Evolutionary conservation across 495 filamentous ascomycete species (phyloP), one percentile per base, ranked within the genome.

Genomic region (Penicillium samsonianum): DNA sequence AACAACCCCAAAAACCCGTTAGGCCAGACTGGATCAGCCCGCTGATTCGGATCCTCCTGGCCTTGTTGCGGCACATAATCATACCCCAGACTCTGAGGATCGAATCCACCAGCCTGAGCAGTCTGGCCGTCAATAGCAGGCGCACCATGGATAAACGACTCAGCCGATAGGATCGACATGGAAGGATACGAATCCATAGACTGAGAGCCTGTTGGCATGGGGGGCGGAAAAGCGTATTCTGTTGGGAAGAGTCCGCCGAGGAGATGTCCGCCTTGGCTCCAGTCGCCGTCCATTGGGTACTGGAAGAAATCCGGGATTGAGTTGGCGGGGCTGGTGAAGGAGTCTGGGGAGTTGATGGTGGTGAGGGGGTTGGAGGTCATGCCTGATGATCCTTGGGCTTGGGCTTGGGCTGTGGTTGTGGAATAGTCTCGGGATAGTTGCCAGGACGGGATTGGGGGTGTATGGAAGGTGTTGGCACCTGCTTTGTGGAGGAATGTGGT

Each of bases 271-370:
- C 72, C 67, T 42, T 72, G 64, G 50, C 72, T 64, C 74, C 73
- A 76, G 50, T 76, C 68, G 3, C 67, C 75, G 3, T 69, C 65
- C 26, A 76, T 31, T 0, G 75, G 75, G 23, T 75, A 65, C 56
- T 73, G 70, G 72, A 73, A 78, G 31, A 74, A 65, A 26, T 71
- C 69, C 3, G 73, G 69, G 42, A 71, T 63, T 22, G 57, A 25
- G 41, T 50, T 54, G 37, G 16, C 17, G 45, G 16, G 19, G 45
- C 56, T 65, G 56, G 44, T 66, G 58, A 56, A 53, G 10, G 67
- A 68, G 55, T 62, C 60, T 45, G 68, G 69, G 48, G 68, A 69
- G 20, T 43, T 31, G 28, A 42, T 33, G 5, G 38, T 17, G n/a
- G 47, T 53, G 35, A 56, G 25, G 33, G 53, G 43, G n/a, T 49